Base-by-base conservation (phyloP, 257 asterid genomes). In the Leptodermis oblonga region DNA sequence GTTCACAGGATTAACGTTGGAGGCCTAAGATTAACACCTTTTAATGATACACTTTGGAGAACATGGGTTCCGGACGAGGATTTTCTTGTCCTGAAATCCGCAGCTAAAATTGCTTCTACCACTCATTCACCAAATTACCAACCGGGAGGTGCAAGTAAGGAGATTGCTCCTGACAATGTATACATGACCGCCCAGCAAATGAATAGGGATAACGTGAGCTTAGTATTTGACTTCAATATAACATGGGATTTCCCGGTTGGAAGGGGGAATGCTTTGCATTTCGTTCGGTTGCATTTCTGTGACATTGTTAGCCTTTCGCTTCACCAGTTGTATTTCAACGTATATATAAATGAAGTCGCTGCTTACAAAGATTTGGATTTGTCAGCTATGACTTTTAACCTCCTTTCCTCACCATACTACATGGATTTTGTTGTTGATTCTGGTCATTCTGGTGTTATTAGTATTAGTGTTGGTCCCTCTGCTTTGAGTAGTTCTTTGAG, bases 1-100 rank as follows among this genome's bases (percentile, higher is more conserved):
- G 81, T 89, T 70, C 92, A 88, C 80, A 80, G 96, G 82, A 75
- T 91, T 70, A 91, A 91, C 37, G 96, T 91, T 65, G 97, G 97
- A 11, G 97, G 97, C 14, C 68, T 77, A 22, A 72, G 41, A 46
- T 10, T 91, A 62, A 87, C 96, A 7, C 95, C 97, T 41, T 88
- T 86, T 51, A 90, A 90, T 73, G 97, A 90, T 61, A 83, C 95
- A 33, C 90, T 90, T 26, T 88, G 97, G 97, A 80, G 97, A 45
- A 82, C 78, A 55, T 90, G 97, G 95, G 51, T 84, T 33, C 95
- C 97, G 1, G 97, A 90, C 76, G 87, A 78, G 12, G 92, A 78
- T 60, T 90, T 77, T 75, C 92, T 90, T 22, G 84, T 83, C 65
- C 45, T 90, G 56, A 83, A 86, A 82, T 82, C 95, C 23, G 85